Base-by-base conservation (phyloP, 441 rosid genomes). In the Pelargonium fulgidum region DNA sequence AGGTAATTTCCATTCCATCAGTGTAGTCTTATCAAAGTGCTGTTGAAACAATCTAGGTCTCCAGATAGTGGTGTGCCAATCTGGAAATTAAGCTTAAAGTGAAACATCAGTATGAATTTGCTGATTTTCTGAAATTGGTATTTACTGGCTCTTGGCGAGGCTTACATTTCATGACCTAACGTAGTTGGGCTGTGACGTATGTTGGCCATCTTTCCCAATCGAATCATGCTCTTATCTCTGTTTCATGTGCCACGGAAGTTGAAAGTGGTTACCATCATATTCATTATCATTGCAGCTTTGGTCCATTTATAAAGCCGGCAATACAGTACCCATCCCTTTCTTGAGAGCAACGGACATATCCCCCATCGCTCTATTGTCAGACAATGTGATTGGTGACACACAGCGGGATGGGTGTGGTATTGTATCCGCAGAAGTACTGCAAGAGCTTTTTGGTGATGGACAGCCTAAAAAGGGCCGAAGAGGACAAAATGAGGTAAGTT, bases 241-340 rank as follows among this genome's bases (percentile, higher is more conserved):
- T 22, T 47, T 63, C 36, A 29, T 13, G 50, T 39, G 56, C 45
- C 65, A 29, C 33, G 42, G 12, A 62, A 62, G 11, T 54, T 64
- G 36, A 64, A 44, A 59, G 11, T 64, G 50, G 71, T 52, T 39
- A 52, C 41, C 36, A 26, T 63, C 59, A 44, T 41, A 24, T 47
- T 67, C 66, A 10, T 58, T 69, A 65, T 68, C 61, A 56, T 66
- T 72, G 83, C 97, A 94, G 98, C 91, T 95, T 70, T 87, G 92
- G 97, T 92, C 97, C 50, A 95, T 92, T 70, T 92, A 95, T 76
- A 93, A 97, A 67, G 98, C 99, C 69, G 99, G 99, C 47, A 95
- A 92, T 74, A 95, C 98, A 1, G 98, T 95, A 70, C 99, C 99
- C 7, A 92, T 95, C 75, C 99, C 98, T 33, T 92, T 95, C 84